Percentiles rank a stretch among this genome's conserved stretches.
Evolutionary conservation across 768 basidiomycete species (phyloP).

Genomic region (Trametes villosa): DNA sequence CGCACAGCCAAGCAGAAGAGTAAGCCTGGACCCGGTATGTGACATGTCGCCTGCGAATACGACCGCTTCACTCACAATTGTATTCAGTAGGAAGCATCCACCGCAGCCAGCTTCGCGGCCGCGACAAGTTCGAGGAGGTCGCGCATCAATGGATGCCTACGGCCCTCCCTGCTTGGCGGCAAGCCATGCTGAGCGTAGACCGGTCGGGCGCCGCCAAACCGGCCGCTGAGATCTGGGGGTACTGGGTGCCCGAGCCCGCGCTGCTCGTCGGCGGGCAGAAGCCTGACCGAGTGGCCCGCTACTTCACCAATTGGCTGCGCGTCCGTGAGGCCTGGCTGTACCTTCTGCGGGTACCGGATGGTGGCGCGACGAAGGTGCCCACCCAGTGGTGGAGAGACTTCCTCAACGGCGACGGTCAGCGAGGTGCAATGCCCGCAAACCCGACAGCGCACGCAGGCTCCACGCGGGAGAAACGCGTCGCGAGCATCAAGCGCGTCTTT

Average conservation of each 20-base stretch:
- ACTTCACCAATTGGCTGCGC: not conserved
- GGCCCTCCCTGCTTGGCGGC: not conserved
- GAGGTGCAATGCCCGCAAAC: too few species aligned
- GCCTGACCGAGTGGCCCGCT: not conserved
- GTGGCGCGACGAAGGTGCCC: not conserved
- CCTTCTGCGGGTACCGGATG: not conserved
- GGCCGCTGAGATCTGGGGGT: not conserved
- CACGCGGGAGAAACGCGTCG: too few species aligned
- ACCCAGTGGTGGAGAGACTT: slow-evolving; percentile 3
- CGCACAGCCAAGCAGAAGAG: too few species aligned
- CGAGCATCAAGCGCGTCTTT: not conserved
- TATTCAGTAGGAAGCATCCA: not conserved
- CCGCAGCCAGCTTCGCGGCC: not conserved
- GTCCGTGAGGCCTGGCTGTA: not conserved
- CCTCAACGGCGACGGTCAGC: not conserved
- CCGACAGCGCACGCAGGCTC: too few species aligned
- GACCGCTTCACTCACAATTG: not conserved
- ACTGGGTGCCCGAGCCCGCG: slow-evolving; percentile 8
- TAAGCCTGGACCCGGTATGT: too few species aligned
- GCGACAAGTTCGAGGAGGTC: not conserved
- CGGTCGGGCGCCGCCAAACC: not conserved
- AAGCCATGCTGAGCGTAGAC: not conserved
- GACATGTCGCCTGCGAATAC: too few species aligned
- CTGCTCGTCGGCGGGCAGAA: not conserved
- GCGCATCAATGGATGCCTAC: not conserved